phyloP scores from a whole-genome alignment of 2,329 filamentous ascomycete genomes.

The Exophiala aquamarina region DNA sequence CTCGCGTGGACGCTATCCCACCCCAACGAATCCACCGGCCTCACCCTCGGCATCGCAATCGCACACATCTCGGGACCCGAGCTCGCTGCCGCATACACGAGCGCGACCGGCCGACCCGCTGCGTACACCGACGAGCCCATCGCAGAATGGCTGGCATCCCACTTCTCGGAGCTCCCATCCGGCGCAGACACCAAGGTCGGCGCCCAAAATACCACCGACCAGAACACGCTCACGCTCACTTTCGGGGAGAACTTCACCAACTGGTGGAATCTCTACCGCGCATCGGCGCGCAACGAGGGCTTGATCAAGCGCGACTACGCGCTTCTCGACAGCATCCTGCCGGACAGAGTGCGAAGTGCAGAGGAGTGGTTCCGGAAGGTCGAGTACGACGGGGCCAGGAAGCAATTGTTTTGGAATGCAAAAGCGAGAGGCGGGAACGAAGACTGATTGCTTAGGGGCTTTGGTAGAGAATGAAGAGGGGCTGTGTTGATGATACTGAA shows the following conservation, averaged over 20 bases:
- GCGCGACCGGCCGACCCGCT: slow-evolving; percentile 43
- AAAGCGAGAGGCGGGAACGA: too few species aligned
- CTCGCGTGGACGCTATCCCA: slow-evolving; percentile 51
- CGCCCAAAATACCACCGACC: slow-evolving; percentile 30
- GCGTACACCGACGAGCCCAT: slow-evolving; percentile 37
- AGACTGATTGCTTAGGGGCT: too few species aligned
- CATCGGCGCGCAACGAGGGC: slow-evolving; percentile 41
- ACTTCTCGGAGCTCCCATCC: slow-evolving; percentile 1
- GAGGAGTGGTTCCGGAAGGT: slow-evolving; percentile 48
- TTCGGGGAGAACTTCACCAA: slow-evolving; percentile 50
- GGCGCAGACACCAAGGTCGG: slow-evolving; percentile 22
- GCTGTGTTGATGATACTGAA: too few species aligned
- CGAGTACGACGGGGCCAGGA: slow-evolving; percentile 5
- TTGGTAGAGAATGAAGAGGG: too few species aligned
- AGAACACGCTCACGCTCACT: slow-evolving; percentile 38
- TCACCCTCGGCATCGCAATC: slow-evolving; percentile 47
- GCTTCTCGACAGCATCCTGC: slow-evolving; percentile 53
- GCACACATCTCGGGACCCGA: slow-evolving; percentile 41
- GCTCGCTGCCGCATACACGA: slow-evolving; percentile 42
- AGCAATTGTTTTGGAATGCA: too few species aligned
- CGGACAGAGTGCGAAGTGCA: slow-evolving; percentile 45
- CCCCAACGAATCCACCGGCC: slow-evolving; percentile 40
- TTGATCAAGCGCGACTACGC: slow-evolving; percentile 48
- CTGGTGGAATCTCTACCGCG: slow-evolving; percentile 50
- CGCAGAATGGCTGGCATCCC: slow-evolving; percentile 33